Evolutionary conservation across 129 eudicot species (phyloP), one percentile per base, ranked within the genome.

Genomic region (Escallonia herrerae): DNA sequence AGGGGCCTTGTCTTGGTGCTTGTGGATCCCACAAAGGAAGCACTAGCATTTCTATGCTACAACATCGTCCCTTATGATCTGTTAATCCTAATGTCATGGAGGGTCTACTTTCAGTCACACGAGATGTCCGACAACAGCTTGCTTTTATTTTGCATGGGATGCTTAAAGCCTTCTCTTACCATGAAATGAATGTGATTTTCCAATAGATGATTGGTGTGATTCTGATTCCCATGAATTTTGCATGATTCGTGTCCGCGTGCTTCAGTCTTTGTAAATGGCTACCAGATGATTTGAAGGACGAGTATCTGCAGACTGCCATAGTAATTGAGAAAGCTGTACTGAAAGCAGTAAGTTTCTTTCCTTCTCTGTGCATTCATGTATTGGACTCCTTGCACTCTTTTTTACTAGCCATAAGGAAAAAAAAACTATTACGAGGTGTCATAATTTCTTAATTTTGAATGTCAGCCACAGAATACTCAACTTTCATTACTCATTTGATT

Each of bases 181-280:
- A 14, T 5, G 52, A 48, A 4, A 64, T 37, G 10, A 53, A 14
- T 53, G 5, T 4, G 12, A 11, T 3, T 53, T 13, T 11, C 58
- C 4, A 53, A 1, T 22, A 22, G 33, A 22, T 22, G 33, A 22
- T 22, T 22, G 22, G 5, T 53, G 5, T 1, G 13, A n/a, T 51
- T 53, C 13, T 53, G 22, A 4, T 12, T 53, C 58, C 14, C 4
- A 53, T 53, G 14, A 53, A 33, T 8, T 4, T 7, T 53, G 58
- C 7, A 37, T 53, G 7, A 22, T 22, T 53, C 14, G 33, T 33
- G 63, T 70, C 43, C 60, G 37, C 65, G 15, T 58, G 60, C 55
- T 85, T 70, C 87, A 89, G 96, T 66, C 74, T 58, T 63, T 89
- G 94, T 68, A 83, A 82, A 71, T 89, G 96, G 96, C 79, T 89